Evolutionary conservation across 495 filamentous ascomycete species (phyloP).

Genomic region (Penicillium subrubescens): DNA sequence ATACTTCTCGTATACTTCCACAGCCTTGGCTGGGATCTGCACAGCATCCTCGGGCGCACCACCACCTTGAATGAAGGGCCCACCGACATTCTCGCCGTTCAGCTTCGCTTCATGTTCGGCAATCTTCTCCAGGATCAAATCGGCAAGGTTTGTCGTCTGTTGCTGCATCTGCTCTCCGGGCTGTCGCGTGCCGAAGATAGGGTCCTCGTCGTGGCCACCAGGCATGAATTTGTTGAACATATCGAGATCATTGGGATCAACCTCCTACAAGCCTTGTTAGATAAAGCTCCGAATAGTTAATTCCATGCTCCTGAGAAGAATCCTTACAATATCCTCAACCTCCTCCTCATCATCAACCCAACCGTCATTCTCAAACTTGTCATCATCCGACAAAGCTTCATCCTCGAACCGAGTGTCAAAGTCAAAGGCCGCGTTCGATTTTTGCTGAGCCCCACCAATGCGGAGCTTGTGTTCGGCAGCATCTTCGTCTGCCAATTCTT

Average conservation of each 20-base stretch:
- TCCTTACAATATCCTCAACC: conserved; percentile 68
- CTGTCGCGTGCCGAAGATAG: conserved; percentile 51
- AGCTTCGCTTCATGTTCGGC: conserved; percentile 82
- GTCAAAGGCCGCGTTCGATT: conserved; percentile 62
- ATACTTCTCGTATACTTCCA: conserved; percentile 92
- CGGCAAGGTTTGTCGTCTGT: conserved; percentile 78
- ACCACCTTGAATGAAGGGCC: conserved; percentile 47
- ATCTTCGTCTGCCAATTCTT: conserved; percentile 79
- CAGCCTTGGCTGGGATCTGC: conserved; percentile 83
- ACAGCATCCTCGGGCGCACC: conserved; percentile 73
- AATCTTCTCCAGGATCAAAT: conserved; percentile 91
- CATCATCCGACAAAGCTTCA: conserved; percentile 57
- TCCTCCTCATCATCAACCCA: conserved; percentile 56
- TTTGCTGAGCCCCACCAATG: conserved; percentile 26
- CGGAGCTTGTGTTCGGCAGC: conserved; percentile 48
- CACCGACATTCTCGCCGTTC: conserved; percentile 34
- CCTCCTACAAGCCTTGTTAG: conserved; percentile 53
- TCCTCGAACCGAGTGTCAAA: conserved; percentile 63
- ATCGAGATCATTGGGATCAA: conserved; percentile 87
- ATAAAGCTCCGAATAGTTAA: background rate
- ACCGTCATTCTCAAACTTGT: conserved; percentile 56
- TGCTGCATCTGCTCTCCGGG: conserved; percentile 44
- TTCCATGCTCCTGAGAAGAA: background rate
- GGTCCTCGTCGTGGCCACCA: conserved; percentile 48
- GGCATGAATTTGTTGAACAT: conserved; percentile 88